A percentile compares a stretch with the other conserved stretches of the same genome.
Evolutionary conservation across 768 basidiomycete genomes (phyloP).

Genomic region (Suillus discolor): DNA sequence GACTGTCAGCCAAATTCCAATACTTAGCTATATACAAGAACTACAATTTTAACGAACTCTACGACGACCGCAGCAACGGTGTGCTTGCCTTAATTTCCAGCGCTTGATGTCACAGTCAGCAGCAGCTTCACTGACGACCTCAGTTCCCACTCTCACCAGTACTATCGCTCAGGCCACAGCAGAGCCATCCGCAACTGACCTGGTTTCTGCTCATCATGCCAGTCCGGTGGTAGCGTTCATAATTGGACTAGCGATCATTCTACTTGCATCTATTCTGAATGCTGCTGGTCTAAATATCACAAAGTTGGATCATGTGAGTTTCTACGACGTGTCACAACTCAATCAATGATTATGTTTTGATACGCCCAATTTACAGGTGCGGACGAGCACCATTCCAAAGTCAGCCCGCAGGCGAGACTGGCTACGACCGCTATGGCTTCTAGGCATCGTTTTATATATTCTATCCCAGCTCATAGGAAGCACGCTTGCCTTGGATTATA

Average conservation of each 20-base stretch:
- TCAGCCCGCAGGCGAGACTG: conserved; percentile 73
- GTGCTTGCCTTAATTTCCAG: neutral
- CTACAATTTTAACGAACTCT: neutral
- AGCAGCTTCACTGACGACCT: conserved; percentile 7
- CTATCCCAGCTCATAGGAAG: conserved; percentile 86
- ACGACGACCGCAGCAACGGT: neutral
- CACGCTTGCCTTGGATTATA: conserved; percentile 84
- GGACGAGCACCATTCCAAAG: conserved; percentile 77
- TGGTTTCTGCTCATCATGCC: conserved; percentile 38
- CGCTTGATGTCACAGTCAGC: conserved; percentile 23
- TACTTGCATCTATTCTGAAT: conserved; percentile 83
- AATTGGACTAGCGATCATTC: conserved; percentile 84
- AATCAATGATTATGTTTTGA: neutral
- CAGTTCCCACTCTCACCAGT: conserved; percentile 20
- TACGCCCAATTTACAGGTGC: conserved; percentile 46
- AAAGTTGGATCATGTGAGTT: conserved; percentile 86
- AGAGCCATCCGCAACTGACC: conserved; percentile 21
- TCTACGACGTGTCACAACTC: conserved; percentile 3
- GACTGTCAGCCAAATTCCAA: neutral
- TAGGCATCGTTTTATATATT: conserved; percentile 94
- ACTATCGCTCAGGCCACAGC: conserved; percentile 15
- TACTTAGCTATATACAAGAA: neutral
- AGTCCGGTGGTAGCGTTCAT: conserved; percentile 74
- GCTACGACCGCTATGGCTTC: conserved; percentile 84
- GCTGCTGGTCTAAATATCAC: conserved; percentile 94